phyloP scores from a whole-genome alignment of 2,329 filamentous ascomycete genomes.

The Rhytidhysteron rufulum region DNA sequence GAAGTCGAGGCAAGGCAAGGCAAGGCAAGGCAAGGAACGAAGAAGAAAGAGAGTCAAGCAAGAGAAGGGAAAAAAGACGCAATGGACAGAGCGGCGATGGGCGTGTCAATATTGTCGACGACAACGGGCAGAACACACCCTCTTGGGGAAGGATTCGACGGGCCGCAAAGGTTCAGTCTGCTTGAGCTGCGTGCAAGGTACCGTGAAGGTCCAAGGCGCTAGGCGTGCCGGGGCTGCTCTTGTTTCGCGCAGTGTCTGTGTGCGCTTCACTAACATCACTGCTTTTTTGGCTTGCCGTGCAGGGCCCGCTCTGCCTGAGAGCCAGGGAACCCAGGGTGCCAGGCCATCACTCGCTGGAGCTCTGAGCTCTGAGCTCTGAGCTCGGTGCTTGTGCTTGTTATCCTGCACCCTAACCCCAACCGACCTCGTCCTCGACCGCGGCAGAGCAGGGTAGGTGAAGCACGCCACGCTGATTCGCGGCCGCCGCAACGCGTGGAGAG shows the following conservation, averaged over 20 bases:
- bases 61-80: constrained; percentile 2
- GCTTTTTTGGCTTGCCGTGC: too few relatives aligned
- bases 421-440: neutral
- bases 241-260: too few relatives aligned
- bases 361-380: too few relatives aligned
- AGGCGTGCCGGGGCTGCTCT: too few relatives aligned
- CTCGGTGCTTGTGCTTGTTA: too few relatives aligned
- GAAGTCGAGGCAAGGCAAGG: too few relatives aligned
- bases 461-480: constrained; percentile 20
- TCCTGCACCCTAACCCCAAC: neutral
- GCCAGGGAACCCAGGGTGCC: too few relatives aligned
- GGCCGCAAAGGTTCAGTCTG: constrained; percentile 10
- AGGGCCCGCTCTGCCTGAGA: too few relatives aligned
- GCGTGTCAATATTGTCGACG: constrained; percentile 13
- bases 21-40: neutral
- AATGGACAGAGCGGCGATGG: constrained; percentile 1
- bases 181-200: too few relatives aligned
- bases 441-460: neutral
- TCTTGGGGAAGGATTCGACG: constrained; percentile 9
- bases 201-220: too few relatives aligned
- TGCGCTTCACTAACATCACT: too few relatives aligned
- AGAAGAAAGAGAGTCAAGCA: constrained; percentile 1
- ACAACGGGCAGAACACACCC: constrained; percentile 7
- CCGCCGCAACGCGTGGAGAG: neutral
- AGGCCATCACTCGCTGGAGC: too few relatives aligned